Percentiles rank a stretch among this genome's conserved stretches.
Conservation (phyloP, 192 early-diverging fungal species). For the Dissophora globulifera region DNA sequence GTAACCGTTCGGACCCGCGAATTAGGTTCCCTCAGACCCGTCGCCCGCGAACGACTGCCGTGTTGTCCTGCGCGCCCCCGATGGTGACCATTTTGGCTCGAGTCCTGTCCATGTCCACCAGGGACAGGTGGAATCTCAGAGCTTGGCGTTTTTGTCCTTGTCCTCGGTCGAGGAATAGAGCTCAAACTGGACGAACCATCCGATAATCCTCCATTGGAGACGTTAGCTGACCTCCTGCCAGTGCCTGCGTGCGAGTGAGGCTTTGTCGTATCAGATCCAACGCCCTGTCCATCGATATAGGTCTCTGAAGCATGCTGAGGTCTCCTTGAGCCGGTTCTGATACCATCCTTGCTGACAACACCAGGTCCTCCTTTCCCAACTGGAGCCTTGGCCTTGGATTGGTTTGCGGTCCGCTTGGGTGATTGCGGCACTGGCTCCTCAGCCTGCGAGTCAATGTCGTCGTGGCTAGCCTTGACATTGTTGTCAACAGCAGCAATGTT, state of each 20-base stretch:
- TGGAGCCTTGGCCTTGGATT: conserved; percentile 1
- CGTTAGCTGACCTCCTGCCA: background rate
- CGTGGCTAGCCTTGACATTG: background rate
- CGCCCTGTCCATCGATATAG: background rate
- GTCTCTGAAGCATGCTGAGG: background rate
- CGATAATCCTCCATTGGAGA: background rate
- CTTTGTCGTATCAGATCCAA: background rate
- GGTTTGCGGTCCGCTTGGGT: conserved; percentile 2
- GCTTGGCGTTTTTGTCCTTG: conserved; percentile 20
- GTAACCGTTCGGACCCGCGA: conserved; percentile 25
- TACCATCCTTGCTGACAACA: background rate
- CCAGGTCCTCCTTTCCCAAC: background rate
- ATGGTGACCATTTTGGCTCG: background rate
- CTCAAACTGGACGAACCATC: conserved; percentile 1
- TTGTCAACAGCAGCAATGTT: background rate
- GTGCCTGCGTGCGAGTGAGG: conserved; percentile 1
- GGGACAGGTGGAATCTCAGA: conserved; percentile 12
- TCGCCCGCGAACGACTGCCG: background rate
- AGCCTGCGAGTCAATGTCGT: conserved; percentile 6
- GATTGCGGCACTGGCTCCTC: background rate
- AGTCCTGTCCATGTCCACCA: background rate
- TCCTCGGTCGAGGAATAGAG: conserved; percentile 29
- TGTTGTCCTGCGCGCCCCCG: background rate
- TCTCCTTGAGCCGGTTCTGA: conserved; percentile 1
- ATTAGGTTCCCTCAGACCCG: background rate